Percentiles rank a stretch among this genome's conserved stretches.
Evolutionary conservation across 2,329 filamentous ascomycete species (phyloP).

Genomic region (Fusarium succisae): DNA sequence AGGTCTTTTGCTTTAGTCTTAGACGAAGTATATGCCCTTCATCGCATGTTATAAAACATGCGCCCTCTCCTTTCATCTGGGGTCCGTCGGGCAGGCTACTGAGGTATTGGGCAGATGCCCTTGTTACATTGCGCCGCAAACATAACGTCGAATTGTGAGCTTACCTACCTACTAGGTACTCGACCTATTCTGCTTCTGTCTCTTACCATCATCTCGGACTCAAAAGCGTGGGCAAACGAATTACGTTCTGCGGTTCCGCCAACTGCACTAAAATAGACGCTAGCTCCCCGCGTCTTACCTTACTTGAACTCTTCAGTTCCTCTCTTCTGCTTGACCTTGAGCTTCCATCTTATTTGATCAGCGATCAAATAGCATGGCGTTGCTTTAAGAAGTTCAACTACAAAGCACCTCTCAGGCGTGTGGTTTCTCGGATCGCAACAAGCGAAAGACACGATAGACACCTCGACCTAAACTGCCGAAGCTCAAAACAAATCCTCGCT

Average conservation of each 20-base stretch:
- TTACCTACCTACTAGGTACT: not conserved
- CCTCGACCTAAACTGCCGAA: not conserved
- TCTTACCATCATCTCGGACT: conserved; percentile 3
- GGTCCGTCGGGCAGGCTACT: not conserved
- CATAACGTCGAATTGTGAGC: not conserved
- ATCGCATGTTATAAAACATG: not conserved
- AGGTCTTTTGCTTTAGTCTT: not conserved
- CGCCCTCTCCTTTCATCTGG: not conserved
- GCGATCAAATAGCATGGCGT: not conserved
- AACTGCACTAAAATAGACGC: conserved; percentile 38
- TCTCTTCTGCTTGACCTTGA: conserved; percentile 1
- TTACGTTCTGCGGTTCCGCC: conserved; percentile 36
- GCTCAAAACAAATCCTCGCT: conserved; percentile 11
- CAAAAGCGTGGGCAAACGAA: conserved; percentile 8
- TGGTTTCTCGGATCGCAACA: not conserved
- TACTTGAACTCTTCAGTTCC: conserved; percentile 16
- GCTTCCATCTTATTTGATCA: conserved; percentile 12
- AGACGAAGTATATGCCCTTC: not conserved
- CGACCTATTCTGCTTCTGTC: not conserved
- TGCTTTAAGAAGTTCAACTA: not conserved
- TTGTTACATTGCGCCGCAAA: not conserved
- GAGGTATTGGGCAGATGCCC: not conserved
- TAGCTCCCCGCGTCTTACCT: conserved; percentile 45
- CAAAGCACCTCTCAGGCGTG: not conserved
- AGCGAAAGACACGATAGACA: not conserved